Percentiles rank a stretch among this genome's conserved stretches.
phyloP scores from a whole-genome alignment of 176 grass and related monocot genomes.

The Eragrostis nindensis region DNA sequence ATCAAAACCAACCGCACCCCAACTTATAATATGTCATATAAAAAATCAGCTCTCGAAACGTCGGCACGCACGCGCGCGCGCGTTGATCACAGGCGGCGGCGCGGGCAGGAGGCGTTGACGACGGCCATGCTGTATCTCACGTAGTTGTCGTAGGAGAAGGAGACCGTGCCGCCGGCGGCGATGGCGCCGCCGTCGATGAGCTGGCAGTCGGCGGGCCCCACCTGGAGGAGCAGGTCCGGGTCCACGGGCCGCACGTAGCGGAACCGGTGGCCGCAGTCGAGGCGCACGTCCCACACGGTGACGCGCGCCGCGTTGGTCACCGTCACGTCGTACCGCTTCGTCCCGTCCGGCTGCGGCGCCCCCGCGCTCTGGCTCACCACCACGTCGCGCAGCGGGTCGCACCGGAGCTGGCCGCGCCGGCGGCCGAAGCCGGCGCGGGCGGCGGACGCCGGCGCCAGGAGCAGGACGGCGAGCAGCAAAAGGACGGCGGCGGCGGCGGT shows the following conservation, averaged over 20 bases:
- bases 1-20: no score
- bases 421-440: no score
- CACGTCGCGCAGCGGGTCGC: neutral
- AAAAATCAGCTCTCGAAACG: no score
- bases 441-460: no score
- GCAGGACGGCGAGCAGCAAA: no score
- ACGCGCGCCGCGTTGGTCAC: neutral
- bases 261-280: constrained; percentile 6
- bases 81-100: neutral
- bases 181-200: constrained; percentile 26
- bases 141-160: constrained; percentile 23
- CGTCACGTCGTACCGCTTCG: neutral
- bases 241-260: neutral
- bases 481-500: no score
- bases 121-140: neutral
- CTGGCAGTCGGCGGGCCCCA: constrained; percentile 10
- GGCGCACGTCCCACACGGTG: neutral
- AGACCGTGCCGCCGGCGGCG: neutral
- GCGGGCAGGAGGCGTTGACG: constrained; percentile 4
- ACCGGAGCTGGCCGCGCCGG: no score
- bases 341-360: neutral
- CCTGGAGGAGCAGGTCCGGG: neutral
- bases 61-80: no score
- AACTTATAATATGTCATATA: no score
- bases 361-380: neutral